Base-by-base conservation (phyloP, 2,329 filamentous ascomycete genomes). In the Trichophyton equinum region DNA sequence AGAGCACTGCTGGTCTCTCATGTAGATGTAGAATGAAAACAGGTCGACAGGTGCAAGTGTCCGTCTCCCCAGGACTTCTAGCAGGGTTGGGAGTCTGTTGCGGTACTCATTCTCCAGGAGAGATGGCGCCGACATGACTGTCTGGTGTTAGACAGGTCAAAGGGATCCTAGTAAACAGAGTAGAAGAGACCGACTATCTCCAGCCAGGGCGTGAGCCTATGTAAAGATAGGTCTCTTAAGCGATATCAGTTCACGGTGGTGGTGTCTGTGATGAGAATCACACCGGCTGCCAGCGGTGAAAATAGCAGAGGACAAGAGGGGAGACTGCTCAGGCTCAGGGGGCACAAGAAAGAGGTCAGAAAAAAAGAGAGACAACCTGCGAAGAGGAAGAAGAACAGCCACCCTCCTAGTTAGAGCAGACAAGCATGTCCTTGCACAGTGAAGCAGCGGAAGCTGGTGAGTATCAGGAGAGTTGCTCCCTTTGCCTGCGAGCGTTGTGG, bases 11-110 rank as follows among this genome's bases (percentile, higher is more conserved):
- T 96, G 91, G 74, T 99, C 95, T 69, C 94, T 85, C 94, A 99
- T 99, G 77, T 96, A 99, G 69, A 99, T 99, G 77, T 99, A 99
- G 78, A 99, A 99, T 1, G 91, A 96, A 75, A 96, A 99, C 9
- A 99, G 81, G 71, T 99, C 95, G 62, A 99, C 92, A 0, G 94
- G 94, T 57, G 95, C 89, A 20, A 95, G 81, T n/a, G 94, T 99
- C 65, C 91, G 86, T 67, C 95, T 85, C 72, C 90, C 96, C 63
- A 99, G 79, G 61, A 99, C 94, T 76, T 99, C 95, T 72, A 95
- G 96, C 58, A 99, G 83, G 1, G 91, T 96, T 55, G 94, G 94
- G 62, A 99, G 83, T 66, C 94, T 84, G 72, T 95, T 95, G 69
- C 94, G 86, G 68, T 76, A 71, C 68, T 77, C 75, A 57, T 72